Evolutionary conservation across 371 early-diverging fungal species (phyloP).

Genomic region (Rhizopus stolonifer): DNA sequence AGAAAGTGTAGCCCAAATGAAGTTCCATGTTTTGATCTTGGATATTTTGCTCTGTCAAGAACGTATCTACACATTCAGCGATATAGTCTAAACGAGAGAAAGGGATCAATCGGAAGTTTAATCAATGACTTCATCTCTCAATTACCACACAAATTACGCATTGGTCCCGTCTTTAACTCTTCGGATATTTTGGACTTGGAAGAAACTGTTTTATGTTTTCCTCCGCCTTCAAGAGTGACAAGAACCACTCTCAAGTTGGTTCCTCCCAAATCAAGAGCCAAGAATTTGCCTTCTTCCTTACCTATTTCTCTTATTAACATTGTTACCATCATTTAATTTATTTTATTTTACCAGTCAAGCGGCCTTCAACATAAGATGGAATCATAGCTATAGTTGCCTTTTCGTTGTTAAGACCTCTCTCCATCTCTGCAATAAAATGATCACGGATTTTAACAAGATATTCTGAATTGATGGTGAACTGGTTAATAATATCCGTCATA

Average conservation of each 20-base stretch:
- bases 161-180: conserved; percentile 67
- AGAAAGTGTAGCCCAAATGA: conserved; percentile 93
- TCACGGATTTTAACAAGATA: conserved; percentile 64
- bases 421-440: conserved; percentile 73
- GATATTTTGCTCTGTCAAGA: conserved; percentile 64
- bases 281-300: conserved; percentile 78
- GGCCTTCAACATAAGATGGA: conserved; percentile 70
- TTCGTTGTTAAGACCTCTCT: conserved; percentile 66
- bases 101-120: conserved; percentile 19
- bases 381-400: conserved; percentile 76
- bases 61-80: conserved; percentile 82
- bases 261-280: conserved; percentile 95
- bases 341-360: conserved; percentile 37
- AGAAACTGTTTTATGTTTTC: conserved; percentile 65
- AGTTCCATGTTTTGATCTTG: conserved; percentile 39
- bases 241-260: conserved; percentile 91
- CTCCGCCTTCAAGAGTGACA: conserved; percentile 79
- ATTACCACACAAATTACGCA: conserved; percentile 49
- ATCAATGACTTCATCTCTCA: conserved; percentile 11
- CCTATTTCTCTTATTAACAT: conserved; percentile 2
- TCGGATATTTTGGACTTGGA: conserved; percentile 83
- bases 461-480: conserved; percentile 59
- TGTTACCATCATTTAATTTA: background rate
- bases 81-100: conserved; percentile 54
- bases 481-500: conserved; percentile 44